These are phyloP conservation scores for Panellus pusillus DNA, from an alignment of 768 basidiomycete genomes.

Conservation along the genomic window DNA sequence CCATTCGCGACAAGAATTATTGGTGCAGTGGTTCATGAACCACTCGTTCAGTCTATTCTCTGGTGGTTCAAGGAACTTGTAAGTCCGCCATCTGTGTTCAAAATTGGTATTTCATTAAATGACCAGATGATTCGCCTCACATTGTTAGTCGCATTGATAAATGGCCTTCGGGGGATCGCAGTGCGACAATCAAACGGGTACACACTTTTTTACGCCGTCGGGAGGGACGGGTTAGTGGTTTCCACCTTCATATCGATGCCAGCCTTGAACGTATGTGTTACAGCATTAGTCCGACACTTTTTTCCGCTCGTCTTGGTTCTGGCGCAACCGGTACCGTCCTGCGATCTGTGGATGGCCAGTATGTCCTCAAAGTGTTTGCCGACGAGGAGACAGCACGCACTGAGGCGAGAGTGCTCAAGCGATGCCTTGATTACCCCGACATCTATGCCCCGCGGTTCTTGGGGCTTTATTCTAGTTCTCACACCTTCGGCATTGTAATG, in stretches of 20 bases:
- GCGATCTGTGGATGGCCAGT: conserved; percentile 2
- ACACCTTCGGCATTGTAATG: neutral
- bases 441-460: neutral
- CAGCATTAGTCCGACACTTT: conserved; percentile 1
- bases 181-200: neutral
- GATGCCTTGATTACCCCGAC: neutral
- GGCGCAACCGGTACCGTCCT: conserved; percentile 1
- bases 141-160: neutral
- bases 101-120: neutral
- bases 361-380: conserved; percentile 4
- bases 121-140: neutral
- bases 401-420: neutral
- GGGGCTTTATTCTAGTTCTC: conserved; percentile 4
- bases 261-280: neutral
- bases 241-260: neutral
- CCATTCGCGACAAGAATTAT: neutral
- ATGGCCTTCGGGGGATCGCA: neutral
- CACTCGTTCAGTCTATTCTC: conserved; percentile 1
- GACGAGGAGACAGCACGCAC: neutral
- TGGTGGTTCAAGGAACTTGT: neutral
- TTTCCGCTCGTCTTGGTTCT: neutral
- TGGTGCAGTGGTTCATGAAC: no score
- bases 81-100: neutral
- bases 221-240: neutral
- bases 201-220: conserved; percentile 2